Percentiles rank a stretch among this genome's conserved stretches.
Conservation (phyloP, 345 rosid species). For the Salix viminalis region DNA sequence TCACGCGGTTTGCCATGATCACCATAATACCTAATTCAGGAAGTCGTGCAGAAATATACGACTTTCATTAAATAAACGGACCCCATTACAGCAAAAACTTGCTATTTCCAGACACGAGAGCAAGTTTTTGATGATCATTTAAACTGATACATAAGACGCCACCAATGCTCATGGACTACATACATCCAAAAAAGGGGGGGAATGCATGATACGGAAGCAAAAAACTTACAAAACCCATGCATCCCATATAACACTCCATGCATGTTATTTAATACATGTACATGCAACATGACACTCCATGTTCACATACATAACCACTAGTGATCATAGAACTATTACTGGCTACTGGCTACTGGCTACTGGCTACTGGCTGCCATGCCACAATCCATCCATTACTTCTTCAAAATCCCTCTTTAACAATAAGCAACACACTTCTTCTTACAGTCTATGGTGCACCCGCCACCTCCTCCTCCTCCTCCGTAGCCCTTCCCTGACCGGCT, state of each 20-base stretch:
- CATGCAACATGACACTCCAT: background rate
- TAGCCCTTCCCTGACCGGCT: slow-evolving; percentile 90
- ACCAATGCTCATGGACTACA: background rate
- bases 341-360: slow-evolving; percentile 10
- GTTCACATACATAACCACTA: background rate
- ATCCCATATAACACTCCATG: background rate
- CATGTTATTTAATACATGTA: background rate
- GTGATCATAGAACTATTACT: background rate
- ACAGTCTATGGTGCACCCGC: slow-evolving; percentile 93
- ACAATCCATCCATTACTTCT: too few species aligned
- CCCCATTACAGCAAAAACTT: background rate
- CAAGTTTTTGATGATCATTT: background rate
- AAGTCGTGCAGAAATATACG: background rate
- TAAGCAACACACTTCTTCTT: slow-evolving; percentile 91
- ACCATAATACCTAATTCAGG: background rate
- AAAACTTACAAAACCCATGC: background rate
- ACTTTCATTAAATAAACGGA: background rate
- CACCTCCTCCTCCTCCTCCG: slow-evolving; percentile 92
- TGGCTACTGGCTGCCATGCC: slow-evolving; percentile 3
- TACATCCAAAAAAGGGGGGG: background rate
- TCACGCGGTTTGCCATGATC: background rate
- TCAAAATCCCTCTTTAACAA: slow-evolving; percentile 33
- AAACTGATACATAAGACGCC: background rate
- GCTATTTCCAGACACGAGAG: background rate
- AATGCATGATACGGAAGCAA: background rate